phyloP scores from a whole-genome alignment of 2,329 filamentous ascomycete species.

The Zasmidium citrigriseum region DNA sequence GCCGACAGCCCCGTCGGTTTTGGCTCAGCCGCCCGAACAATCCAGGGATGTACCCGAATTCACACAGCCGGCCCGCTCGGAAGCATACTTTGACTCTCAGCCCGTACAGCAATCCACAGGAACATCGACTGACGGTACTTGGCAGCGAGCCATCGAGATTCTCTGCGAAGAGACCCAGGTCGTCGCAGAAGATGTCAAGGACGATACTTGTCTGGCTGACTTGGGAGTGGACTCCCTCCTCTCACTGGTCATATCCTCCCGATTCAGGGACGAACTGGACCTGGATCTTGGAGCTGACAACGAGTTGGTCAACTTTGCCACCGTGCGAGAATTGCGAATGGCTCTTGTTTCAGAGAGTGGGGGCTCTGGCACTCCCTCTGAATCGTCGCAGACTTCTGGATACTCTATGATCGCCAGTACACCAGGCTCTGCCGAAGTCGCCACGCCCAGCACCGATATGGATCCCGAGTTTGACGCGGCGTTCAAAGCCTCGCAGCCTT shows the following conservation, averaged over 20 bases:
- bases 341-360: background rate
- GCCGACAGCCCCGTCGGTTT: background rate
- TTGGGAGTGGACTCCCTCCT: constrained; percentile 31
- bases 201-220: constrained; percentile 11
- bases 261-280: constrained; percentile 18
- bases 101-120: background rate
- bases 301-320: background rate
- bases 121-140: background rate
- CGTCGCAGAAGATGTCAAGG: background rate
- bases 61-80: background rate
- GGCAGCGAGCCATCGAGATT: background rate
- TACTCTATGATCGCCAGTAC: background rate
- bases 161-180: background rate
- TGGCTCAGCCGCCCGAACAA: background rate
- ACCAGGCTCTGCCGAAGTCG: background rate
- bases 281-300: constrained; percentile 14
- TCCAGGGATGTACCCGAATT: background rate
- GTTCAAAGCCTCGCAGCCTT: background rate
- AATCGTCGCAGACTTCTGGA: background rate
- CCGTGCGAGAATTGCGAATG: background rate
- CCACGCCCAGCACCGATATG: background rate
- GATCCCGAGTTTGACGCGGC: background rate
- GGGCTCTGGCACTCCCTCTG: background rate
- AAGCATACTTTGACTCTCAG: background rate
- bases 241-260: constrained; percentile 7